Evolutionary conservation across 116 monocot species (phyloP), one percentile per base, ranked within the genome.

Genomic region (Iris pallida): DNA sequence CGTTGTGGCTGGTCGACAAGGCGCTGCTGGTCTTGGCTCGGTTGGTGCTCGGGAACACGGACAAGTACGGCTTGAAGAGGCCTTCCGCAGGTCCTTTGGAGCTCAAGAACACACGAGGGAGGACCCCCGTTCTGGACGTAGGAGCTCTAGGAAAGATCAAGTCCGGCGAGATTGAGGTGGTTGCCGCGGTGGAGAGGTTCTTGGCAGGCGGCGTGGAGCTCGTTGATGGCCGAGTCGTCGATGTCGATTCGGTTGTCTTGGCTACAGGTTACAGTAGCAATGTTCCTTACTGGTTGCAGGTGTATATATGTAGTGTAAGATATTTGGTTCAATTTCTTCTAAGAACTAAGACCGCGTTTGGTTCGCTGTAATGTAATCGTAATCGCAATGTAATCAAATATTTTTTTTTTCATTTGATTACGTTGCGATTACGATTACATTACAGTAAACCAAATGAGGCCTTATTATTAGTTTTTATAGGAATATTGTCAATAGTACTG

Each of bases 221-320:
- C 10, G 82, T 82, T 49, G 76, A 91, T 47, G 82, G 88, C 44
- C 46, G 16, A 44, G 9, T 73, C 15, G 47, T 78, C 10, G 64
- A 70, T 2, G 68, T 85, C 6, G 91, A 91, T 66, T 71, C 82
- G 5, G 85, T 91, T 41, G 64, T 91, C 52, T 52, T 85, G 10
- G 91, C 91, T 54, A 91, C 88, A 41, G 91, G 91, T 6, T 91
- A 91, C 70, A 70, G 88, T 56, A 91, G 87, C 80, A 91, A 91
- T 48, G 82, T 91, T 17, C 73, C 78, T 65, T 73, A 64, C 4
- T 91, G 91, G 91, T 68, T 91, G 5, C 82, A 91, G 85, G 91
- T 85, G 61, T 63, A 4, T 30, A 30, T n/a, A n/a, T n/a, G n/a
- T n/a, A n/a, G n/a, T n/a, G n/a, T n/a, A n/a, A n/a, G n/a, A n/a